These are phyloP conservation scores for Coemansia sp. DNA, from an alignment of 192 early-diverging fungal genomes.

Conservation along the genomic window DNA sequence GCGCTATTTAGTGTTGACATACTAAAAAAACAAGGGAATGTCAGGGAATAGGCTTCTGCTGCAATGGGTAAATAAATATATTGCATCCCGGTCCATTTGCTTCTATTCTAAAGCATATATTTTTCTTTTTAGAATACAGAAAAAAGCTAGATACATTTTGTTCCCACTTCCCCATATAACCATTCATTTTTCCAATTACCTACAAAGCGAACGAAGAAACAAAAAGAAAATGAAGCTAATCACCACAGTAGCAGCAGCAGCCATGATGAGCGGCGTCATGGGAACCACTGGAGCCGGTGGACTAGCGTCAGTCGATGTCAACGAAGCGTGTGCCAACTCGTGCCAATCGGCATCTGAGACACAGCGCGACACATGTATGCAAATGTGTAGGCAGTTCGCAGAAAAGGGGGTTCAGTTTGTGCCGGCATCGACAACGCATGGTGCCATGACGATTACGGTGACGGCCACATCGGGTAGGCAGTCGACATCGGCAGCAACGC, in stretches of 20 bases:
- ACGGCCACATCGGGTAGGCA: too few relatives aligned
- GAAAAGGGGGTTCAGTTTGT: conserved; percentile 25
- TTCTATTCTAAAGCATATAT: too few relatives aligned
- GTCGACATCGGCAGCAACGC: neutral
- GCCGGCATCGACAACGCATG: conserved; percentile 6
- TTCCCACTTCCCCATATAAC: too few relatives aligned
- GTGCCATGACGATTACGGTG: neutral
- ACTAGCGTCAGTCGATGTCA: neutral
- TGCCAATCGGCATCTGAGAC: conserved; percentile 26
- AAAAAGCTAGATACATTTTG: too few relatives aligned
- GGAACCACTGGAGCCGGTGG: neutral
- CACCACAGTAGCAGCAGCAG: neutral
- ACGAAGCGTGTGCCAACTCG: conserved; percentile 22
- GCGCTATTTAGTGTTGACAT: too few relatives aligned
- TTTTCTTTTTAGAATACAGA: too few relatives aligned
- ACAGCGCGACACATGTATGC: conserved; percentile 35
- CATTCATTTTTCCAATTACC: too few relatives aligned
- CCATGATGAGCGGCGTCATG: neutral
- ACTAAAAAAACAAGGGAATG: too few relatives aligned
- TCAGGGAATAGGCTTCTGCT: too few relatives aligned
- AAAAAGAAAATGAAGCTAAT: neutral
- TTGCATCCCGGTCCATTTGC: too few relatives aligned
- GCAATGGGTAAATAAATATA: too few relatives aligned
- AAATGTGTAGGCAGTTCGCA: conserved; percentile 33
- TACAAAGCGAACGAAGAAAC: too few relatives aligned